A percentile compares a stretch with the other conserved stretches of the same genome.
Evolutionary conservation across 2,329 filamentous ascomycete genomes (phyloP).

Genomic region (Beauveria australis): DNA sequence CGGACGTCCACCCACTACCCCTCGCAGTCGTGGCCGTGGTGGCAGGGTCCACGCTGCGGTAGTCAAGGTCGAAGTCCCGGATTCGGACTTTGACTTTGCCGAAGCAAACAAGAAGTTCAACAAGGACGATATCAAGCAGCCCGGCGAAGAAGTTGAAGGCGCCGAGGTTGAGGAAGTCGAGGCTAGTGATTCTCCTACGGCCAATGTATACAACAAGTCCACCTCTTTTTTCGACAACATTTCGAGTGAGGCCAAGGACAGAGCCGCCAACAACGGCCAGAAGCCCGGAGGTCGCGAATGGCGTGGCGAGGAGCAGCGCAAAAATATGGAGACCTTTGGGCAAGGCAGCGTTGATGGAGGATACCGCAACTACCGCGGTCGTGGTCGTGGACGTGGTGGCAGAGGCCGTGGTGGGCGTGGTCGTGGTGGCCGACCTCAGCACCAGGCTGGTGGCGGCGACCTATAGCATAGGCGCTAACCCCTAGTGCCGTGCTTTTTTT

Average conservation of each 20-base stretch:
- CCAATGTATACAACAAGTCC: conserved; percentile 71
- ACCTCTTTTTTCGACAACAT: conserved; percentile 98
- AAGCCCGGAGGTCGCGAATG: conserved; percentile 77
- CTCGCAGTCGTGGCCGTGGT: conserved; percentile 41
- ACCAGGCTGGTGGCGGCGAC: conserved; percentile 16
- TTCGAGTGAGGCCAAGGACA: conserved; percentile 84
- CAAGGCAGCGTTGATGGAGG: conserved; percentile 87
- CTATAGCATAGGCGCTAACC: neutral
- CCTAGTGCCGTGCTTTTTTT: neutral
- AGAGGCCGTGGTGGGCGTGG: conserved; percentile 35
- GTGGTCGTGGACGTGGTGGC: conserved; percentile 64
- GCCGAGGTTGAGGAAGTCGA: conserved; percentile 29
- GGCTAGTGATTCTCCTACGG: conserved; percentile 32
- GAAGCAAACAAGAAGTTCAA: conserved; percentile 40
- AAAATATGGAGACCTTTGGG: conserved; percentile 96
- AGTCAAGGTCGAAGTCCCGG: conserved; percentile 75
- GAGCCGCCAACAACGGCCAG: conserved; percentile 61
- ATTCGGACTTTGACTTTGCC: conserved; percentile 88
- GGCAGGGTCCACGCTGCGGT: conserved; percentile 37
- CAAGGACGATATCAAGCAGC: conserved; percentile 61
- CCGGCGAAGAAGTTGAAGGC: conserved; percentile 53
- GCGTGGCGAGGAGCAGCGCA: conserved; percentile 85
- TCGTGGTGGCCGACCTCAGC: conserved; percentile 26
- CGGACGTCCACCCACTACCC: conserved; percentile 37
- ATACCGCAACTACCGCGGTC: conserved; percentile 69